Percentiles rank a stretch among this genome's conserved stretches.
phyloP scores from a whole-genome alignment of 192 early-diverging fungal genomes.

The Physocladia obscura region DNA sequence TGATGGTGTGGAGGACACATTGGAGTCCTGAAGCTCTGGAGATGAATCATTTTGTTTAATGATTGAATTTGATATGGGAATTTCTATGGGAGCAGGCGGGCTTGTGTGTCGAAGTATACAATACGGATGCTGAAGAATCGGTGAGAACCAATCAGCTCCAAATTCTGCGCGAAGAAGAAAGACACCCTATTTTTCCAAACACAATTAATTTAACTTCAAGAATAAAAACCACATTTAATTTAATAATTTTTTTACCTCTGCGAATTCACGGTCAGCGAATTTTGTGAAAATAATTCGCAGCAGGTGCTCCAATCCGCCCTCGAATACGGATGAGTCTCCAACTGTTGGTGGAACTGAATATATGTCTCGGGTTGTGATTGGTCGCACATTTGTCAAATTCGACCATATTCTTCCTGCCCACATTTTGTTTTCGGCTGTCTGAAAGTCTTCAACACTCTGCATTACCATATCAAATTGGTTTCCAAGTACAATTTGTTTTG shows the following conservation, averaged over 20 bases:
- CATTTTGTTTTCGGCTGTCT: conserved; percentile 37
- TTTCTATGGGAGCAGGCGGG: conserved; percentile 21
- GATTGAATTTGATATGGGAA: conserved; percentile 4
- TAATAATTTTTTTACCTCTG: conserved; percentile 24
- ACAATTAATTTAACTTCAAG: neutral
- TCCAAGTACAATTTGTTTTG: conserved; percentile 39
- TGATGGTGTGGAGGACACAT: neutral
- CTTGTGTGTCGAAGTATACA: conserved; percentile 49
- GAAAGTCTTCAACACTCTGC: conserved; percentile 43
- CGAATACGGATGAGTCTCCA: conserved; percentile 22
- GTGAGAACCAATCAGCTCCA: conserved; percentile 62
- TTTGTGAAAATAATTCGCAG: conserved; percentile 53
- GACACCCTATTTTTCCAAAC: conserved; percentile 29
- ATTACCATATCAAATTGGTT: conserved; percentile 48
- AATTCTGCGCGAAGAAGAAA: conserved; percentile 56
- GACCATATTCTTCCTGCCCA: conserved; percentile 52
- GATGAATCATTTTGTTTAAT: neutral
- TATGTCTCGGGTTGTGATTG: conserved; percentile 40
- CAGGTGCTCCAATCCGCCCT: conserved; percentile 48
- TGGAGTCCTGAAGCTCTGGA: neutral
- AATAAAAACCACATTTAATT: neutral
- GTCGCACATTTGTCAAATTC: conserved; percentile 39
- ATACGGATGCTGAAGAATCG: conserved; percentile 55
- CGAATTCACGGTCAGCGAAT: conserved; percentile 51
- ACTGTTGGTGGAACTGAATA: conserved; percentile 22